phyloP scores from a whole-genome alignment of 2,329 filamentous ascomycete genomes.

The Fusarium brachygibbosum region DNA sequence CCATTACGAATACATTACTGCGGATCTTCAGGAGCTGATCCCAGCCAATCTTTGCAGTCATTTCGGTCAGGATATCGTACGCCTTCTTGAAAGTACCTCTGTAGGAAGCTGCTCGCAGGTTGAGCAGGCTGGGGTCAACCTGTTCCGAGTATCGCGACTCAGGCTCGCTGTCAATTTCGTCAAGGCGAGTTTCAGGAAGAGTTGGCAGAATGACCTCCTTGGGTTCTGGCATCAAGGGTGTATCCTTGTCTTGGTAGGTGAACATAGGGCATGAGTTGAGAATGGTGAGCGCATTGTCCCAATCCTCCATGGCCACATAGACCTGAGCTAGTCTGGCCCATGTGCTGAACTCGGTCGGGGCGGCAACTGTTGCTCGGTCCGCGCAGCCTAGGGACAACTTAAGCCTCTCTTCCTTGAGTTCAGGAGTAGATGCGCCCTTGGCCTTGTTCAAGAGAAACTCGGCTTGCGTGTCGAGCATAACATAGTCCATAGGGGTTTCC shows the following conservation, averaged over 20 bases:
- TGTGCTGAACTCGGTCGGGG: constrained; percentile 95
- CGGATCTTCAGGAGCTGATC: constrained; percentile 94
- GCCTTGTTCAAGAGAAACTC: constrained; percentile 92
- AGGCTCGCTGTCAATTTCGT: constrained; percentile 95
- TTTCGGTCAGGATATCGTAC: constrained; percentile 93
- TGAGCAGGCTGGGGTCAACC: constrained; percentile 87
- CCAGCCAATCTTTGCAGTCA: constrained; percentile 97
- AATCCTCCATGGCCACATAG: constrained; percentile 93
- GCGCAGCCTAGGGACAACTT: constrained; percentile 93
- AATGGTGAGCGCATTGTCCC: constrained; percentile 94
- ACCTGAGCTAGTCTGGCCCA: constrained; percentile 96
- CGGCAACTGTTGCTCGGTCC: constrained; percentile 93
- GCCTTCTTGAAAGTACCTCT: constrained; percentile 96
- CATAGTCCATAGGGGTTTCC: constrained; percentile 96
- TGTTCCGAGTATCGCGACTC: constrained; percentile 85
- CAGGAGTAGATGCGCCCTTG: constrained; percentile 64
- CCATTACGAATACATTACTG: constrained; percentile 99
- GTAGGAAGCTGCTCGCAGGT: constrained; percentile 88
- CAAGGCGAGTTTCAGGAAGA: constrained; percentile 87
- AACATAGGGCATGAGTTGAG: constrained; percentile 99
- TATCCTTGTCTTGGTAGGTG: constrained; percentile 98
- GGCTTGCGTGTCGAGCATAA: constrained; percentile 93
- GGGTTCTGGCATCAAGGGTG: constrained; percentile 93
- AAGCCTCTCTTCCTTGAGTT: constrained; percentile 74
- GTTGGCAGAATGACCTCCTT: constrained; percentile 89